Evolutionary conservation across 805 yeast genomes (phyloP).

Genomic region (Hanseniaspora taiwanica): DNA sequence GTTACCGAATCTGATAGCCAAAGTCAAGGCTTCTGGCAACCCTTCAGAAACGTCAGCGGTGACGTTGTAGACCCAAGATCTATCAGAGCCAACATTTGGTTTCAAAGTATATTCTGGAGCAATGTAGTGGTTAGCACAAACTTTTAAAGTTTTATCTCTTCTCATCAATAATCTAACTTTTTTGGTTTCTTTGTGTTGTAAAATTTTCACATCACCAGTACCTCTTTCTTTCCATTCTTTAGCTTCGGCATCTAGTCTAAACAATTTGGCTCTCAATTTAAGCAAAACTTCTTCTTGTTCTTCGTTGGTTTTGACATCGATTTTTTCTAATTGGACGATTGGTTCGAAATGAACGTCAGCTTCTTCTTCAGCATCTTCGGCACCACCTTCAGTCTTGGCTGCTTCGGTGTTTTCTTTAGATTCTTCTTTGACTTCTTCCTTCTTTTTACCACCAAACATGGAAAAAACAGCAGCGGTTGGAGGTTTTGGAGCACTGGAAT

Average conservation of each 20-base stretch:
- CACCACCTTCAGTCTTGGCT: conserved; percentile 5
- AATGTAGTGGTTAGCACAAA: conserved; percentile 93
- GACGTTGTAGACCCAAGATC: conserved; percentile 96
- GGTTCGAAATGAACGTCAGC: conserved; percentile 93
- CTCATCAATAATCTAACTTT: conserved; percentile 93
- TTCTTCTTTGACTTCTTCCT: conserved; percentile 13
- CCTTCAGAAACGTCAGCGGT: conserved; percentile 95
- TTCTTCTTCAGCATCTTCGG: conserved; percentile 20
- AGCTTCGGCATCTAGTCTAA: conserved; percentile 71
- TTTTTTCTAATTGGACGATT: conserved; percentile 84
- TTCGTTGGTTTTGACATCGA: conserved; percentile 91
- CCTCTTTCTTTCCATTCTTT: conserved; percentile 99
- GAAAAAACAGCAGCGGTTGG: conserved; percentile 80
- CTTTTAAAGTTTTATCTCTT: conserved; percentile 96
- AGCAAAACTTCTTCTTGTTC: conserved; percentile 72
- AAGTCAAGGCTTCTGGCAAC: conserved; percentile 86
- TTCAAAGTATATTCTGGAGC: conserved; percentile 69
- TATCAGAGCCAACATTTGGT: conserved; percentile 92
- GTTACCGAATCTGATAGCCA: conserved; percentile 89
- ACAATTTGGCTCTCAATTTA: conserved; percentile 90
- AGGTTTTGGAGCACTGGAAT: conserved; percentile 26
- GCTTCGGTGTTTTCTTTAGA: neutral
- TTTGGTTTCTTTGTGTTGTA: conserved; percentile 70
- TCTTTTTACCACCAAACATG: conserved; percentile 61
- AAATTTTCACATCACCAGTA: conserved; percentile 93